Evolutionary conservation across 768 basidiomycete genomes (phyloP), one percentile per base, ranked within the genome.

Genomic region (Pholiota conissans): DNA sequence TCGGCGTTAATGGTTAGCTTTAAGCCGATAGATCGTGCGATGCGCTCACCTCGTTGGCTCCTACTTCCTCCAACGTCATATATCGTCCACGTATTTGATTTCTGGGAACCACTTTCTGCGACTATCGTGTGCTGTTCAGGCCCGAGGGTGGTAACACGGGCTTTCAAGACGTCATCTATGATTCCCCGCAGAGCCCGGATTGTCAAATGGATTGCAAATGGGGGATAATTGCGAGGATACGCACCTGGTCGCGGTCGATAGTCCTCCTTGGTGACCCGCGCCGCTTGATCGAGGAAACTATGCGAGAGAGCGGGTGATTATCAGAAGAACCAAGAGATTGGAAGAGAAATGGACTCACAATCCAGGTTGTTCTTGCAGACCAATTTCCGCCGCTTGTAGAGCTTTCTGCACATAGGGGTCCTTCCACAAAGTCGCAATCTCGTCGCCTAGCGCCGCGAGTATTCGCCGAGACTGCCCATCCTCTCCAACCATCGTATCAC

Each of bases 21-120:
- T 6, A 32, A 32, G 6, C 30, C 13, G 30, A 13, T 6, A 32
- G 30, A 13, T n/a, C n/a, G 30, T 32, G 30, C 6, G 30, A 32
- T 32, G 13, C 30, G 49, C 74, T 50, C 61, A 84, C 85, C 81
- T 71, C 84, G 71, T 63, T 85, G 82, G 53, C 78, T 77, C 29
- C 80, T 74, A 52, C 79, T 78, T 0, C 86, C 88, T 22, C 86
- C 85, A 16, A 89, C 83, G 59, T 90, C 87, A 64, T 86, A 88
- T 37, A 89, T 81, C 6, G 80, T 75, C 85, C 86, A 89, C 18
- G 80, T 68, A 49, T 76, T 77, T 0, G 78, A 73, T 16, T 64
- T 69, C 28, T 74, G 71, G 24, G 60, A 48, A 3, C 59, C 61
- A 47, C 48, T 60, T 65, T 87, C 83, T 59, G 84, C 73, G 3